These are phyloP conservation scores for Eucalyptus regnans DNA, from an alignment of 345 rosid species.

Conservation along the genomic window DNA sequence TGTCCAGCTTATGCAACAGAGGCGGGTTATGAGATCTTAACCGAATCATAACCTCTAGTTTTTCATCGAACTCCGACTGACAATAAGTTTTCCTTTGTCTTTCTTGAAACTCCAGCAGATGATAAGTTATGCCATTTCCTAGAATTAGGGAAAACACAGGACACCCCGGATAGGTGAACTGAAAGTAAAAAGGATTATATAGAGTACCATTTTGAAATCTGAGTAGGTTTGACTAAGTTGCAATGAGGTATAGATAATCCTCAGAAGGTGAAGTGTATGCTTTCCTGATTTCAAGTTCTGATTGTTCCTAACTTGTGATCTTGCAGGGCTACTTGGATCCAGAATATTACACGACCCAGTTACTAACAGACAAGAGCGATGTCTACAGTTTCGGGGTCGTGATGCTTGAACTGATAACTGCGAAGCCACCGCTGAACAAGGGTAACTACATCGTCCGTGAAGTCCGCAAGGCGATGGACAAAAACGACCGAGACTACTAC, in stretches of 20 bases:
- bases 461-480: neutral
- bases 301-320: neutral
- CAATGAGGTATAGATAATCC: neutral
- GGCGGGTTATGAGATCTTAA: neutral
- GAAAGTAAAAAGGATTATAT: neutral
- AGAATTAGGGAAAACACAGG: neutral
- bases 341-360: slow-evolving; percentile 13
- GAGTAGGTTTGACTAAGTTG: neutral
- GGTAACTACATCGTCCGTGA: slow-evolving; percentile 9
- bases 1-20: neutral
- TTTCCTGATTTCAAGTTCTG: neutral
- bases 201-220: neutral
- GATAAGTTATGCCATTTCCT: neutral
- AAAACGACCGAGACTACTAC: neutral
- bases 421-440: slow-evolving; percentile 2
- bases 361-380: slow-evolving; percentile 15
- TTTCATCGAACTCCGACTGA: neutral
- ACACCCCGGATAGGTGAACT: neutral
- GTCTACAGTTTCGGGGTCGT: slow-evolving; percentile 20
- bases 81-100: neutral
- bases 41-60: neutral
- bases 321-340: slow-evolving; percentile 21
- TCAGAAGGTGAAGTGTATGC: neutral
- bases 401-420: slow-evolving; percentile 15
- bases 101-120: neutral